A percentile compares a stretch with the other conserved stretches of the same genome.
Conservation (phyloP, 2,329 filamentous ascomycete genomes). For the Curvularia eragrostidis region DNA sequence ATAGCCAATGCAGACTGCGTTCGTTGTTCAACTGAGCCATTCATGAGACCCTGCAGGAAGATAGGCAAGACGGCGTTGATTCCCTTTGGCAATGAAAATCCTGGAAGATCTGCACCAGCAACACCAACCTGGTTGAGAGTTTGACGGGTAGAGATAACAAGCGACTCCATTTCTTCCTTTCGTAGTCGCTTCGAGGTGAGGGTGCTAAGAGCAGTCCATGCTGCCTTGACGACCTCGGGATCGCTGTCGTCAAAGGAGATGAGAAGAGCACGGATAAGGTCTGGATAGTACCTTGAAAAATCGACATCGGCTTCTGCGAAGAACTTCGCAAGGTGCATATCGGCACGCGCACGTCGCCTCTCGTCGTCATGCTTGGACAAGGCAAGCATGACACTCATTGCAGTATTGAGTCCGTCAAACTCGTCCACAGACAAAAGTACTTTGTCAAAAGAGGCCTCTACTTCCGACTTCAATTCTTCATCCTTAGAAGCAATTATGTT, state of each 20-base stretch:
- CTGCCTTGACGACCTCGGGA: constrained; percentile 80
- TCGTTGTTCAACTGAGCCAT: constrained; percentile 89
- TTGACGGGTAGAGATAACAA: constrained; percentile 85
- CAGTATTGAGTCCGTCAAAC: constrained; percentile 91
- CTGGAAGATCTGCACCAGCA: constrained; percentile 80
- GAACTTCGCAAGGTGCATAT: constrained; percentile 82
- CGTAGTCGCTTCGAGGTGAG: constrained; percentile 82
- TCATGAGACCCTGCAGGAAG: constrained; percentile 97
- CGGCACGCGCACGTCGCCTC: constrained; percentile 77
- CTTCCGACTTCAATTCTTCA: constrained; percentile 73
- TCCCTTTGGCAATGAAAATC: constrained; percentile 91
- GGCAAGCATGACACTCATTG: constrained; percentile 90
- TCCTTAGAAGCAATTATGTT: constrained; percentile 82
- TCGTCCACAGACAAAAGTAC: constrained; percentile 94
- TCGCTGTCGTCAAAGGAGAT: constrained; percentile 93
- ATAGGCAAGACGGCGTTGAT: constrained; percentile 96
- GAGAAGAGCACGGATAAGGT: constrained; percentile 87
- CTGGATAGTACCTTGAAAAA: constrained; percentile 94
- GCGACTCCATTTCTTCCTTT: constrained; percentile 97
- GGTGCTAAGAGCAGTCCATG: constrained; percentile 85
- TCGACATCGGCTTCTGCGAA: constrained; percentile 82
- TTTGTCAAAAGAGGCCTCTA: constrained; percentile 83
- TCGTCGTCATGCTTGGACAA: constrained; percentile 95
- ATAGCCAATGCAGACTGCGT: constrained; percentile 92
- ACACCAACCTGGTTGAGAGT: constrained; percentile 88